Evolutionary conservation across 257 asterid species (phyloP), one percentile per base, ranked within the genome.

Genomic region (Solanum chmielewskii): DNA sequence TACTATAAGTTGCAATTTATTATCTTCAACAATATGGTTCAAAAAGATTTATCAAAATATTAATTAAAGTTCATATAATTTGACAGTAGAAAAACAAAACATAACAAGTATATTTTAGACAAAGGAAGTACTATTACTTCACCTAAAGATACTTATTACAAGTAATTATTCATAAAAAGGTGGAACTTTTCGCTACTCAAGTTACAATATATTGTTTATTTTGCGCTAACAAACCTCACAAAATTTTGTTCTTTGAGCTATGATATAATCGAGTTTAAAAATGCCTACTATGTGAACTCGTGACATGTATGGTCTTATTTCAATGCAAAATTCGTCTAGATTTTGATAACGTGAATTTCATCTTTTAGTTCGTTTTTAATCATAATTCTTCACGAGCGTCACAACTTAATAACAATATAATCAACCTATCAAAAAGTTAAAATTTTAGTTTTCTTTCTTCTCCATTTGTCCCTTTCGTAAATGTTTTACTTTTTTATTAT

Each of bases 401-500:
- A 31, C 42, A 31, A 69, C 31, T 68, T 25, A 27, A 21, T 62
- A 62, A 62, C 21, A 2, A 27, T 25, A 33, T 33, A 33, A 37
- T 68, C 21, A 3, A 68, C 29, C 39, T 73, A 45, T 14, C 37
- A 49, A 85, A 68, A 70, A 44, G 64, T 56, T 56, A 18, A 70
- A 15, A 7, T 6, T 6, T 31, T 4, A 31, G 45, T 39, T 33
- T 27, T 56, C 9, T n/a, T 56, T 13, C 10, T 71, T 47, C 31
- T 80, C 35, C 49, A 68, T 85, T 16, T 75, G 52, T 18, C 59
- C 47, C 64, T 71, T 27, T 78, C 31, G 27, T 47, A 8, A 27
- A 23, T 78, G 66, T 80, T 59, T 89, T n/a, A 25, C 73, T 88
- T 82, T 85, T 82, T 76, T 89, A 88, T 89, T 35, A 88, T 86